phyloP scores from a whole-genome alignment of 805 yeast species.

The Brettanomyces custersianus region DNA sequence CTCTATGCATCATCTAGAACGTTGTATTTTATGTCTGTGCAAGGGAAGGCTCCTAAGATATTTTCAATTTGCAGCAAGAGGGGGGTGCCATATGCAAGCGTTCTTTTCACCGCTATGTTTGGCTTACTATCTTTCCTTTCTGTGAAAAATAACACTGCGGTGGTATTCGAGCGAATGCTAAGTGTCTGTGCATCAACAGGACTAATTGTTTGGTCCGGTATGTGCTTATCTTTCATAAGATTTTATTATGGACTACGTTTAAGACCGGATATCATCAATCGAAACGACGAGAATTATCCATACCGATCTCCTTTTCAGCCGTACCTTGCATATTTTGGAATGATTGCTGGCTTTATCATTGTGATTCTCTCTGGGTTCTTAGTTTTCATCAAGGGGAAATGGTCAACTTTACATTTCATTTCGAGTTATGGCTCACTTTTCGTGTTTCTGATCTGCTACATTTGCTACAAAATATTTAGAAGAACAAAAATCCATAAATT shows the following conservation, averaged over 20 bases:
- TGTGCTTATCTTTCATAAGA: slow-evolving; percentile 47
- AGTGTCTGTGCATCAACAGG: slow-evolving; percentile 68
- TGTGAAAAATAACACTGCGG: slow-evolving; percentile 46
- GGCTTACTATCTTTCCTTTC: slow-evolving; percentile 55
- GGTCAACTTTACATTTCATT: slow-evolving; percentile 42
- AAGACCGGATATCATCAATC: slow-evolving; percentile 45
- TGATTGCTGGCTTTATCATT: slow-evolving; percentile 31
- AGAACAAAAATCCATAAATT: slow-evolving; percentile 59
- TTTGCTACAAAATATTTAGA: slow-evolving; percentile 43
- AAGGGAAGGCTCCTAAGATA: slow-evolving; percentile 51
- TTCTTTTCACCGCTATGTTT: slow-evolving; percentile 51
- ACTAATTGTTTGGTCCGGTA: slow-evolving; percentile 68
- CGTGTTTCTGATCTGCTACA: slow-evolving; percentile 34
- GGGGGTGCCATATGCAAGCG: slow-evolving; percentile 72
- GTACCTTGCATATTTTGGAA: slow-evolving; percentile 40
- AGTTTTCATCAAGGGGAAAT: slow-evolving; percentile 37
- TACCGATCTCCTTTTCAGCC: slow-evolving; percentile 50
- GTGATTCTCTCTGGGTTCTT: slow-evolving; percentile 43
- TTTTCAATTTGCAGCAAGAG: slow-evolving; percentile 49
- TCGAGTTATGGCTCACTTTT: slow-evolving; percentile 47
- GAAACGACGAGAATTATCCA: slow-evolving; percentile 48
- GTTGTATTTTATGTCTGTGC: slow-evolving; percentile 43
- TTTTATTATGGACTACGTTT: slow-evolving; percentile 45
- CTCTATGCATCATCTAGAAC: slow-evolving; percentile 56
- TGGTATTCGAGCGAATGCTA: slow-evolving; percentile 58